Base-by-base conservation (phyloP, 495 filamentous ascomycete species). In the Penicillium steckii region DNA sequence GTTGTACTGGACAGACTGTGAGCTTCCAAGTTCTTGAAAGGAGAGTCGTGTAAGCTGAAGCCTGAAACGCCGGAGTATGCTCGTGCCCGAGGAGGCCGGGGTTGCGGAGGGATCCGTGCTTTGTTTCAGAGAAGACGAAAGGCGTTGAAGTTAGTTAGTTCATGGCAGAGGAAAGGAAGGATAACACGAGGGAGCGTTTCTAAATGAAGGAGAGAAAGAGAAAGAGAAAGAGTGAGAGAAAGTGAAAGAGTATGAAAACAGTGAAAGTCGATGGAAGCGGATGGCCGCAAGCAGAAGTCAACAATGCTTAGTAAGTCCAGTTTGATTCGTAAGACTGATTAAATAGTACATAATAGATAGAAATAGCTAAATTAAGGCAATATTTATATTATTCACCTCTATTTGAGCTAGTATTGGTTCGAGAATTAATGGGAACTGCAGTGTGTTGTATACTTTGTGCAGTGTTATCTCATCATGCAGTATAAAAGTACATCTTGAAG, bases 101-200 rank as follows among this genome's bases (percentile, higher is more conserved):
- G 47, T 42, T 60, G 56, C 62, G 46, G 59, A 59, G 53, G 55
- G 71, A 74, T 70, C 69, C 65, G 69, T 72, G 71, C 68, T 68
- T 56, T 55, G 71, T 72, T 70, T 72, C 66, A 71, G 60, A 62
- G 49, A 35, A 23, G 18, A 46, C 26, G 37, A 45, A 44, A 56
- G 18, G n/a, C n/a, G n/a, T n/a, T n/a, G 13, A 50, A 37, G 46
- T 33, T 47, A n/a, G n/a, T n/a, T 23, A 46, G n/a, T 50, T 44
- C 42, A 50, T 50, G 17, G 35, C 6, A 41, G 44, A 54, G 46
- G 29, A 55, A 48, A 32, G 29, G 29, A 13, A 13, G n/a, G 29
- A 13, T 32, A 12, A 32, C 10, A 32, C n/a, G 10, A 32, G 8
- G 29, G 10, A 32, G n/a, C n/a, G n/a, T n/a, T n/a, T n/a, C n/a